Conservation (phyloP, 129 eudicot species). For the Flaveria linearis region DNA sequence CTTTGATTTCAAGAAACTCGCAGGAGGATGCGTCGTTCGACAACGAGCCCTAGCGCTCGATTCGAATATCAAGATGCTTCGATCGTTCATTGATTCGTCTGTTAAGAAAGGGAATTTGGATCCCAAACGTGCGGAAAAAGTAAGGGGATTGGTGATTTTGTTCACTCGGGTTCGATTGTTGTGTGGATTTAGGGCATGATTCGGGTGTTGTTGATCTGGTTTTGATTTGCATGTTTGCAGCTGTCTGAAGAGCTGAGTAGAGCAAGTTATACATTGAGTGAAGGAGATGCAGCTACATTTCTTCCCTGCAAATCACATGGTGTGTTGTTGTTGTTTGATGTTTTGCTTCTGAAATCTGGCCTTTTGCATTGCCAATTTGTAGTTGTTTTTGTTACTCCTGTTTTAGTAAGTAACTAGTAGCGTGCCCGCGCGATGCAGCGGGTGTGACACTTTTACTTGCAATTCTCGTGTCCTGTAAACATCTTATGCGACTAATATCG, state of each 20-base stretch:
- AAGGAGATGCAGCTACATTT: slow-evolving; percentile 94
- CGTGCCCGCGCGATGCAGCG: too few species aligned
- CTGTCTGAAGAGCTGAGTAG: slow-evolving; percentile 67
- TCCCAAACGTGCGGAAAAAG: slow-evolving; percentile 62
- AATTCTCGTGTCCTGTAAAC: too few species aligned
- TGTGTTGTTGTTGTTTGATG: slow-evolving; percentile 16
- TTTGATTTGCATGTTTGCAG: slow-evolving; percentile 34
- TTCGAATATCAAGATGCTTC: slow-evolving; percentile 51
- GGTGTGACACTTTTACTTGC: too few species aligned
- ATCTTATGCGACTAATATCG: too few species aligned
- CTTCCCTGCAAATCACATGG: slow-evolving; percentile 95
- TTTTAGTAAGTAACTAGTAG: too few species aligned
- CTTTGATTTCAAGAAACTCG: slow-evolving; percentile 55
- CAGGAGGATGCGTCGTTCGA: slow-evolving; percentile 72
- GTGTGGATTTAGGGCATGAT: neutral
- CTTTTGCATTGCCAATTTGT: neutral
- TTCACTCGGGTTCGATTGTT: neutral
- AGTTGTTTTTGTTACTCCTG: too few species aligned
- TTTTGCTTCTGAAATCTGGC: slow-evolving; percentile 9
- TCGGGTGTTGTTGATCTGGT: neutral
- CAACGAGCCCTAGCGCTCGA: slow-evolving; percentile 64
- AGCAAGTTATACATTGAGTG: slow-evolving; percentile 66
- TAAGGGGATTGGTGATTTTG: slow-evolving; percentile 24
- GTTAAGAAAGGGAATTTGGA: slow-evolving; percentile 43
- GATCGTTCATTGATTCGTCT: slow-evolving; percentile 44